Base-by-base conservation (phyloP, 2,329 filamentous ascomycete species). In the Scopulariopsis brevicaulis region DNA sequence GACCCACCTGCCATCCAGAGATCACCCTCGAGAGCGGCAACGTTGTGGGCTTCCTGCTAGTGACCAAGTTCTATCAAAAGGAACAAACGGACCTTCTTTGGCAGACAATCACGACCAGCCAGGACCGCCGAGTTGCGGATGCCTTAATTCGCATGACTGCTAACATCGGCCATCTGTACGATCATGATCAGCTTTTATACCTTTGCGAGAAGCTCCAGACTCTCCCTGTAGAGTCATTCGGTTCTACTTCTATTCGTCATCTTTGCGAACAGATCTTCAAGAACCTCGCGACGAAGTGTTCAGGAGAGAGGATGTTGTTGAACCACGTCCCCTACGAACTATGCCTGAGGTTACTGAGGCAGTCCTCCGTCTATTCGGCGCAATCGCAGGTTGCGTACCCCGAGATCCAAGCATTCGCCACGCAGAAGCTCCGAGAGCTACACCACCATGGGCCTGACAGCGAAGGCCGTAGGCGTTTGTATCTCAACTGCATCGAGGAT, bases 1-100 rank as follows among this genome's bases (percentile, higher is more conserved):
- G 93, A 1, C 85, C 93, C 15, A 91, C 91, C 58, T 96, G 93
- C 35, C 94, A 97, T 66, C 90, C 92, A 1, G 91, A 96, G 66
- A 83, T 97, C 57, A 94, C 95, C 22, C 78, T 81, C 40, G 84
- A 91, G 63, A 89, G 89, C 65, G 79, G 81, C 48, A 96, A 96
- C 62, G 88, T 97, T 57, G 77, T 96, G 54, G 89, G 89, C 1
- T 97, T 97, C 65, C 76, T 97, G 56, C 81, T 90, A 24, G 87
- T 94, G 15, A 94, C 89, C 0, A 78, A 79, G 57, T 86, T 83
- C 15, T 96, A 93, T 70, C 82, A 80, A 0, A 70, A 83, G 37
- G 72, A 79, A 22, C 87, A 95, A 65, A 89, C 89, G 1, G 87
- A 96, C 66, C 79, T 82, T 18, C 82, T 96, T 61, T 97, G 93